Evolutionary conservation across 768 basidiomycete genomes (phyloP), one percentile per base, ranked within the genome.

Genomic region (Termitomyces sp.): DNA sequence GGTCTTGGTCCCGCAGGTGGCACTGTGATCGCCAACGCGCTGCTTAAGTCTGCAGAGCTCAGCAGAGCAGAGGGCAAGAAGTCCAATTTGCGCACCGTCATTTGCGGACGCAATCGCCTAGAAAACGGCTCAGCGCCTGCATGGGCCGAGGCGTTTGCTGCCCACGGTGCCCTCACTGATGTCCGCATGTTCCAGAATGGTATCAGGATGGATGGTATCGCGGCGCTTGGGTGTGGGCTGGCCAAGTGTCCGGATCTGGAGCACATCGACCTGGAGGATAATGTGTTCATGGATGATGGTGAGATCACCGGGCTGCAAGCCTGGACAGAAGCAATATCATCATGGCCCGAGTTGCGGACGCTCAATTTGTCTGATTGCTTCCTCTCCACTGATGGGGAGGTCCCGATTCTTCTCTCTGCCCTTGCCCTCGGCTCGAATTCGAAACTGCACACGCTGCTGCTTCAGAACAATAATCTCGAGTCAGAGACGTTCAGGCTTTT

Each of bases 101-200:
- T 95, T 60, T 98, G 97, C 72, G 96, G 97, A 16, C 85, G 96
- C 57, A 99, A 98, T 73, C 83, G 97, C n/a, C 78, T 98, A 37
- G 94, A 98, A 76, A 86, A 95, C 63, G 95, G 92, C 44, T 89
- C 88, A 3, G 92, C 96, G 8, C 59, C 75, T 0, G 80, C 81
- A 6, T 98, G 92, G 90, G 93, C 92, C 1, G 82, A 85, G 38
- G 95, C 96, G 4, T 96, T 96, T 67, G 84, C 85, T 1, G 90
- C 84, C 37, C 94, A 97, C 66, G 86, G 83, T 7, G 85, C 84
- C 6, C 81, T 99, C 32, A 77, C 77, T 52, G 92, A 97, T 62
- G 88, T 98, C 31, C 82, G 90, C 57, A 88, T 98, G 86, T 90
- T 92, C n/a, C 95, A 98, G 77, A 98, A 99, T 66, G 97, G 96